Evolutionary conservation across 768 basidiomycete genomes (phyloP).

Genomic region (Thelephora aurantiotincta): DNA sequence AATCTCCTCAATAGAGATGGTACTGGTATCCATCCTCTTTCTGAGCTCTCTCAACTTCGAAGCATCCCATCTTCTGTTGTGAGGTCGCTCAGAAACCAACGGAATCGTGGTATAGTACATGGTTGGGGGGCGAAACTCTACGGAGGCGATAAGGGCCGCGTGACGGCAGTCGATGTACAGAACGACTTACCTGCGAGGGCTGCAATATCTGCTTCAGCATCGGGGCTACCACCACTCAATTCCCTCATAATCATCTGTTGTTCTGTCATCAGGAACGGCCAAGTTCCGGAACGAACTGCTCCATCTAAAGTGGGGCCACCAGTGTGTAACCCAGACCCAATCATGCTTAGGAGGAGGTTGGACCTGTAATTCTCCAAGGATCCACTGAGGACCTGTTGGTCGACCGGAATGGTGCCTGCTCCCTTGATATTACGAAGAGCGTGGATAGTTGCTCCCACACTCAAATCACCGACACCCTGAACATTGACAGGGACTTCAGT

Average conservation of each 20-base stretch:
- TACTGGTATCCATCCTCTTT: slow-evolving; percentile 86
- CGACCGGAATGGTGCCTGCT: slow-evolving; percentile 82
- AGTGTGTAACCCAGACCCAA: slow-evolving; percentile 58
- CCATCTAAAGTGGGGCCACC: slow-evolving; percentile 42
- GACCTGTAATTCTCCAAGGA: slow-evolving; percentile 91
- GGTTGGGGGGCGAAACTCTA: slow-evolving; percentile 84
- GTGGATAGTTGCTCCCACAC: slow-evolving; percentile 80
- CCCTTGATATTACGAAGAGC: slow-evolving; percentile 81
- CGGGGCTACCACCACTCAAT: slow-evolving; percentile 59
- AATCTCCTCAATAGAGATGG: slow-evolving; percentile 71
- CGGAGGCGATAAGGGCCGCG: slow-evolving; percentile 1
- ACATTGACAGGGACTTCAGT: slow-evolving; percentile 59
- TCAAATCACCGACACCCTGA: slow-evolving; percentile 73
- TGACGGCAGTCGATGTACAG: not conserved
- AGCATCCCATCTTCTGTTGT: slow-evolving; percentile 87
- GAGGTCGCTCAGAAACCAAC: slow-evolving; percentile 68
- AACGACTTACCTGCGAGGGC: slow-evolving; percentile 64
- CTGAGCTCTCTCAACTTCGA: slow-evolving; percentile 87
- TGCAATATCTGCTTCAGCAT: slow-evolving; percentile 76
- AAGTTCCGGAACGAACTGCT: slow-evolving; percentile 46
- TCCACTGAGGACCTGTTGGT: slow-evolving; percentile 86
- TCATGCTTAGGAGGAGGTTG: slow-evolving; percentile 82
- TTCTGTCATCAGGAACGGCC: slow-evolving; percentile 69
- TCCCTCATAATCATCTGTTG: slow-evolving; percentile 97
- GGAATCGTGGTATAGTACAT: slow-evolving; percentile 98